Evolutionary conservation across 345 rosid genomes (phyloP).

Genomic region (Gossypium thurberi): DNA sequence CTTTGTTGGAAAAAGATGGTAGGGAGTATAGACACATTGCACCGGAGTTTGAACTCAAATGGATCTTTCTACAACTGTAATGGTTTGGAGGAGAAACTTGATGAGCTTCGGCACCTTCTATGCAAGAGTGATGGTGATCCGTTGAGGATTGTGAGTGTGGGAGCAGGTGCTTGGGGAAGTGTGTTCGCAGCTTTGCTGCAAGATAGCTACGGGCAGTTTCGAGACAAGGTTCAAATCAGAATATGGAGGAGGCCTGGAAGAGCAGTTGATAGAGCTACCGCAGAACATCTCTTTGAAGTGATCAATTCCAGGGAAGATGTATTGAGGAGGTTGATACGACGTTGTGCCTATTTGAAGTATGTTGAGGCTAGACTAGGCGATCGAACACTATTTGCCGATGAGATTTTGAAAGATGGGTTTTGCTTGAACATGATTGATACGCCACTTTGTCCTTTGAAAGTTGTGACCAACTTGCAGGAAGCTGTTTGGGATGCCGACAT

Average conservation of each 20-base stretch:
- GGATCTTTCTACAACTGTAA: constrained; percentile 40
- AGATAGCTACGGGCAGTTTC: constrained; percentile 59
- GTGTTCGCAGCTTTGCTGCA: constrained; percentile 72
- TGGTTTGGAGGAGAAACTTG: constrained; percentile 62
- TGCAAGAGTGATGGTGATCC: constrained; percentile 63
- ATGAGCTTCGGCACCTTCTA: constrained; percentile 46
- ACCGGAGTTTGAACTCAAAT: constrained; percentile 24
- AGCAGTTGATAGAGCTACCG: constrained; percentile 62
- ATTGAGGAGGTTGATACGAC: constrained; percentile 61
- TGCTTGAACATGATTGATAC: constrained; percentile 83
- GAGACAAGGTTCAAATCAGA: constrained; percentile 68
- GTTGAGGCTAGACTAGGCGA: constrained; percentile 79
- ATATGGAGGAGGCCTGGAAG: constrained; percentile 73
- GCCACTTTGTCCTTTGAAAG: constrained; percentile 73
- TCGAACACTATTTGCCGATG: constrained; percentile 63
- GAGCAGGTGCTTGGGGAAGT: constrained; percentile 91
- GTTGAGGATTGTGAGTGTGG: constrained; percentile 67
- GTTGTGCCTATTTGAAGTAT: constrained; percentile 75
- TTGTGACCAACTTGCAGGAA: constrained; percentile 75
- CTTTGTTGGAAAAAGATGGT: constrained; percentile 39
- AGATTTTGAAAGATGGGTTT: constrained; percentile 78
- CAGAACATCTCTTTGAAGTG: constrained; percentile 72
- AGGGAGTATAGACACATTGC: constrained; percentile 36
- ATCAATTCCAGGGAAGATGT: constrained; percentile 79
- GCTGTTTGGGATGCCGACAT: constrained; percentile 86